Base-by-base conservation (phyloP, 352 stramenopile genomes). In the Pythium dissimile region DNA sequence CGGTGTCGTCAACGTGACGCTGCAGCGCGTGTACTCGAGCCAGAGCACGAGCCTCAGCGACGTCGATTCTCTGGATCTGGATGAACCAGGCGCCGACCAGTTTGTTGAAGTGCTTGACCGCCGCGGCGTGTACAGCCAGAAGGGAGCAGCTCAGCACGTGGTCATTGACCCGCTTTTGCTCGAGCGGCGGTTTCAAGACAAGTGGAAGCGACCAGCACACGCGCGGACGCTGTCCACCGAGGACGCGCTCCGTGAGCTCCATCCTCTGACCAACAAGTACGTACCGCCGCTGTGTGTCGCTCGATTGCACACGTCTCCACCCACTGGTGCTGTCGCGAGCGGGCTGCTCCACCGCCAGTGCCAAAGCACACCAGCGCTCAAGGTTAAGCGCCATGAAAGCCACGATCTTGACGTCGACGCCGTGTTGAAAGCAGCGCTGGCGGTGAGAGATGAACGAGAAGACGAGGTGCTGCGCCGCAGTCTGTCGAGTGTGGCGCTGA, bases 21-120 rank as follows among this genome's bases (percentile, higher is more conserved):
- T 70, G 20, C 49, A 62, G 21, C 62, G 51, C 4, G 62, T 69
- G 37, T 12, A 58, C 8, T 2, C 48, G 7, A 41, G 21, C 13
- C 43, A 56, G 15, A 10, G 11, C 28, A 54, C 21, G 20, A 45
- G 24, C 4, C 2, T 39, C 18, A 20, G 37, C 18, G 51, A 18
- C 13, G 5, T 39, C 9, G 37, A 23, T n/a, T 12, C 32, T 10
- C 20, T 38, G 7, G 48, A 43, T 10, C 20, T 38, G 7, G 48
- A 79, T 10, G 57, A 64, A 2, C 28, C 71, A 47, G 62, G 44
- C n/a, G 48, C 57, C 1, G 72, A 85, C 37, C 72, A 66, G 10
- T 88, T 88, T 21, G 71, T 85, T 1, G 80, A 87, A 51, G 63
- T 89, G 16, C 63, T 89, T 13, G 73, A 79, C n/a, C 75, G 73